A percentile compares a stretch with the other conserved stretches of the same genome.
phyloP scores from a whole-genome alignment of 441 rosid genomes.

The Mallotus repandus region DNA sequence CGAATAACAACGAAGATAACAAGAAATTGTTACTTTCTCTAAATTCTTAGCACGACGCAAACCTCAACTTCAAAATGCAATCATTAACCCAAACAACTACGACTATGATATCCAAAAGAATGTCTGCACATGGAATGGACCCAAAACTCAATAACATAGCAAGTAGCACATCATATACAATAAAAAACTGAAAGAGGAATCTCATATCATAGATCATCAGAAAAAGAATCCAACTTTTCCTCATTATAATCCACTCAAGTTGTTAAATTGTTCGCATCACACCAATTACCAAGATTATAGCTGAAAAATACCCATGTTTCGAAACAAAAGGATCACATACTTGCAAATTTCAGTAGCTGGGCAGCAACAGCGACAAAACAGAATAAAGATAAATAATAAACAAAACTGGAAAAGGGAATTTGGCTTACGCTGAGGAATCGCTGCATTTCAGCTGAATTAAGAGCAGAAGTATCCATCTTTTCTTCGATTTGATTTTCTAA shows the following conservation, averaged over 20 bases:
- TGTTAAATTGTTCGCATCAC: not conserved
- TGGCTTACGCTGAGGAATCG: conserved; percentile 56
- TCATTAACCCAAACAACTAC: not conserved
- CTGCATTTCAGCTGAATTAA: conserved; percentile 59
- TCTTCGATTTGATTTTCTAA: not conserved
- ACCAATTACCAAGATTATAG: not conserved
- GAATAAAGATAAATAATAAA: too few relatives aligned
- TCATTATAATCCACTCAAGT: not conserved
- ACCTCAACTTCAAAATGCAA: not conserved
- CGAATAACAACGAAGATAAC: not conserved
- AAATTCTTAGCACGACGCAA: not conserved
- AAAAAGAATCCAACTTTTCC: not conserved
- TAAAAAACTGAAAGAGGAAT: too few relatives aligned
- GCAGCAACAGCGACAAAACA: not conserved
- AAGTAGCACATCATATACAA: not conserved
- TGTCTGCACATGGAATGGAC: not conserved
- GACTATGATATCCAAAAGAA: not conserved
- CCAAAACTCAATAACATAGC: not conserved
- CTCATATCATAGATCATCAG: not conserved
- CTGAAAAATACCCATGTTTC: not conserved
- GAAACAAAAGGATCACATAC: not conserved
- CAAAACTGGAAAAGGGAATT: not conserved
- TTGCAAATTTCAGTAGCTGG: not conserved
- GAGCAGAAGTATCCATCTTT: conserved; percentile 55
- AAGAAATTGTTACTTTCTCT: not conserved